Conservation (phyloP, 116 monocot species). For the Dioscorea cayenensis region DNA sequence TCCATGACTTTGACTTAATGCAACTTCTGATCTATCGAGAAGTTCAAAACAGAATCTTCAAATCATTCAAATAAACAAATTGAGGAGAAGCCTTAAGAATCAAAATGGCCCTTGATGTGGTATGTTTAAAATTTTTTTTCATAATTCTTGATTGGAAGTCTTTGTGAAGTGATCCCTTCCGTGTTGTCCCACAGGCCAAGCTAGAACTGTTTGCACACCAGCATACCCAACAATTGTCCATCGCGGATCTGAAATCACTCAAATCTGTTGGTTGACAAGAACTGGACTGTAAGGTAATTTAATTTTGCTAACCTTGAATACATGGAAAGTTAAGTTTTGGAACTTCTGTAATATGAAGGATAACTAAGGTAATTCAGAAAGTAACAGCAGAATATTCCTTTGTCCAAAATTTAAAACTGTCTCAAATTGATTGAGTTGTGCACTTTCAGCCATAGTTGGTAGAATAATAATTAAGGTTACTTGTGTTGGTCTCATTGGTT, state of each 20-base stretch:
- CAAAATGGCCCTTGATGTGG: constrained; percentile 99
- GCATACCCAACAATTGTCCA: constrained; percentile 96
- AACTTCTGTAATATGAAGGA: background rate
- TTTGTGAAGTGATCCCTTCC: constrained; percentile 4
- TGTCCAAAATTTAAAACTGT: too few species aligned
- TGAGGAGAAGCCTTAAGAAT: constrained; percentile 91
- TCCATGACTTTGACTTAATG: constrained; percentile 7
- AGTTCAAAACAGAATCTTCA: constrained; percentile 85
- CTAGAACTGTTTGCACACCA: constrained; percentile 93
- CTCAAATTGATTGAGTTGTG: too few species aligned
- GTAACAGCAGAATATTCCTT: too few species aligned
- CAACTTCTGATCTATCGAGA: constrained; percentile 43
- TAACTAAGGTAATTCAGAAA: too few species aligned
- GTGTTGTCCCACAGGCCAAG: constrained; percentile 53
- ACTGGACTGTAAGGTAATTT: constrained; percentile 98
- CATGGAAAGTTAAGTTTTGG: background rate
- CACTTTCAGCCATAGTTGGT: too few species aligned
- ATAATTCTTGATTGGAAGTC: background rate
- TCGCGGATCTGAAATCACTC: constrained; percentile 96
- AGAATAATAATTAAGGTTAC: too few species aligned
- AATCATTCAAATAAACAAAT: constrained; percentile 95
- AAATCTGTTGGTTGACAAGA: constrained; percentile 94
- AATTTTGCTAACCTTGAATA: background rate
- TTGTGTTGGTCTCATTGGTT: too few species aligned
- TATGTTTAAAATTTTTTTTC: constrained; percentile 14